Evolutionary conservation across 306 rosid species (phyloP).

Genomic region (Citrullus mucosospermus): DNA sequence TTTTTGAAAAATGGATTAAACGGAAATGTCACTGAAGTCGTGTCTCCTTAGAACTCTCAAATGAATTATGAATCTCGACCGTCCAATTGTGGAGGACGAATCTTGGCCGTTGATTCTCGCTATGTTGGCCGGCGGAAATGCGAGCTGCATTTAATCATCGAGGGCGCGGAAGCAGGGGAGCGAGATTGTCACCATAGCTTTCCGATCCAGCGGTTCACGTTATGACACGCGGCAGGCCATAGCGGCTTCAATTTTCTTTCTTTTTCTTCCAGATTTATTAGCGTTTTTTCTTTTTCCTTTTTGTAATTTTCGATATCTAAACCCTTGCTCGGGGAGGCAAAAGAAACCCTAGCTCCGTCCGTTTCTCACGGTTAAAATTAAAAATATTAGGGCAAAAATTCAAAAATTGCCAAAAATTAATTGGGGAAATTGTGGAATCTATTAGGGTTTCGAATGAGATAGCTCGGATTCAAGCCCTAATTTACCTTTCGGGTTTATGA

Average conservation of each 20-base stretch:
- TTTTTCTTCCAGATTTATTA: slow-evolving; percentile 9
- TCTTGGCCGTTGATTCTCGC: slow-evolving; percentile 1
- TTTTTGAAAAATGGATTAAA: neutral
- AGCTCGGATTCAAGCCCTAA: slow-evolving; percentile 35
- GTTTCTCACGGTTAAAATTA: slow-evolving; percentile 41
- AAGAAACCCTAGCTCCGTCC: slow-evolving; percentile 69
- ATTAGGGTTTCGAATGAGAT: slow-evolving; percentile 52
- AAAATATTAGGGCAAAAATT: slow-evolving; percentile 7
- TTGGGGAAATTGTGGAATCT: slow-evolving; percentile 23
- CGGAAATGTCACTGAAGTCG: slow-evolving; percentile 5
- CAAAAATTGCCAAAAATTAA: slow-evolving; percentile 18
- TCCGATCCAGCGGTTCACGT: slow-evolving; percentile 8
- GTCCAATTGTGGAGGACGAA: neutral
- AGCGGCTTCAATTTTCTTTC: neutral
- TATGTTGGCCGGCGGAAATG: neutral
- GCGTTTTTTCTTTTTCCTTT: neutral
- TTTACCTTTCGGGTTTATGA: slow-evolving; percentile 26
- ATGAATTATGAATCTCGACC: neutral
- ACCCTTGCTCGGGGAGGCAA: slow-evolving; percentile 24
- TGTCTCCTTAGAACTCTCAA: neutral
- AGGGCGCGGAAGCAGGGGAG: slow-evolving; percentile 2
- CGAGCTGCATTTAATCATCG: neutral
- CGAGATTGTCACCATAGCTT: neutral
- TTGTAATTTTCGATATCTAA: slow-evolving; percentile 35
- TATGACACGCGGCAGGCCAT: slow-evolving; percentile 15